phyloP scores from a whole-genome alignment of 2,329 filamentous ascomycete genomes.

The Penicillium sp. region DNA sequence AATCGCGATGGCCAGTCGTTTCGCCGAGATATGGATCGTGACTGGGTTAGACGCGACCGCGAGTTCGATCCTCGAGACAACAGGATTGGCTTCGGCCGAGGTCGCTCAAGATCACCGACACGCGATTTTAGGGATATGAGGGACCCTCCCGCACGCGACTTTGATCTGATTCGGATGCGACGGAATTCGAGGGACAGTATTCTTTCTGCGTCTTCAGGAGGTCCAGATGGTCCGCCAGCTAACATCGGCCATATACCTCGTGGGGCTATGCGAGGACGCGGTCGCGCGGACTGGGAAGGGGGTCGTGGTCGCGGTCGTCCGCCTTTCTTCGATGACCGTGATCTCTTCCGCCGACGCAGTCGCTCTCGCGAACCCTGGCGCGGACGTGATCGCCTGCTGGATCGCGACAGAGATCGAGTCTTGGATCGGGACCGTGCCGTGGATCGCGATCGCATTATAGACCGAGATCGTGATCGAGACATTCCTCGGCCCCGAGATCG shows the following conservation, averaged over 20 bases:
- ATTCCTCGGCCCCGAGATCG: conserved; percentile 29
- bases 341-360: conserved; percentile 43
- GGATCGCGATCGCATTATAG: conserved; percentile 29
- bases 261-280: conserved; percentile 41
- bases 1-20: conserved; percentile 39
- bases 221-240: conserved; percentile 37
- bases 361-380: conserved; percentile 45
- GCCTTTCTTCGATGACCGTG: conserved; percentile 41
- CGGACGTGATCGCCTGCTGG: conserved; percentile 35
- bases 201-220: conserved; percentile 35
- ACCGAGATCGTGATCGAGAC: conserved; percentile 32
- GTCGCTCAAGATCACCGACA: conserved; percentile 45
- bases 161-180: conserved; percentile 40
- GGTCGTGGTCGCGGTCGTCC: conserved; percentile 44
- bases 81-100: conserved; percentile 45
- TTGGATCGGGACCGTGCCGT: conserved; percentile 24
- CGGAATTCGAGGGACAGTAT: conserved; percentile 46
- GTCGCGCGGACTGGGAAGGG: conserved; percentile 44
- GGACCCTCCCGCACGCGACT: conserved; percentile 36
- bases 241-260: conserved; percentile 35
- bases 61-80: conserved; percentile 45
- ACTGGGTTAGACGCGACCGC: conserved; percentile 48
- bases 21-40: conserved; percentile 43
- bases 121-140: conserved; percentile 42
- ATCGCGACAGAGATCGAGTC: conserved; percentile 38